Base-by-base conservation (phyloP, 2,329 filamentous ascomycete genomes). In the Alternaria sp. region DNA sequence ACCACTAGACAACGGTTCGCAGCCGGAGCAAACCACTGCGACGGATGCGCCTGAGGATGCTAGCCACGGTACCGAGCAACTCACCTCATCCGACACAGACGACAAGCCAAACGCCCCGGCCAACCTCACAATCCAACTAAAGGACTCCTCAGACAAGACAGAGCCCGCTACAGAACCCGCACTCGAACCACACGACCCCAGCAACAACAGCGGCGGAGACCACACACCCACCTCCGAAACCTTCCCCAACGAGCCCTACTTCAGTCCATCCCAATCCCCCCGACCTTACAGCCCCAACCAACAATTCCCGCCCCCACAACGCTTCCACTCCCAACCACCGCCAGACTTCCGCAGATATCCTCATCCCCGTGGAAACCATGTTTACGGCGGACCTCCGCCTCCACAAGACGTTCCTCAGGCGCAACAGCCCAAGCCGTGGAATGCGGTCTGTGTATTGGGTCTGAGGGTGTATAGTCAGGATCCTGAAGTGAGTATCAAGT, bases 371-470 rank as follows among this genome's bases (percentile, higher is more conserved):
- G 58, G 50, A 15, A 62, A 41, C 20, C 11, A 44, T 44, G 20
- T n/a, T 53, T 53, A 30, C 20, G 28, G 49, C 9, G 14, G 21
- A 23, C 14, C 49, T 11, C 63, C 59, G 4, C 54, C 59, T 11
- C 58, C 54, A 12, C 14, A 25, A 50, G 28, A 5, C 1, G 20
- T 41, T n/a, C 14, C 60, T 18, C 50, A 46, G 12, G 67, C 71
- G 33, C 64, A 68, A 28, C 69, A 66, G 26, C 66, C 68, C 15
- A 76, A 75, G 58, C 85, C 85, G 0, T 89, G 87, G 87, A 88
- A 89, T 67, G 87, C 87, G 0, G 82, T 88, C 1, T 88, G 86
- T 67, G 86, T 89, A 3, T 79, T 89, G 3, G 87, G 87, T 0
- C 70, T 89, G 44, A 76, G 86, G 7, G 86, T 89, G 0, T 89